Evolutionary conservation across 495 filamentous ascomycete species (phyloP), one percentile per base, ranked within the genome.

Genomic region (Achaetomiella virescens): DNA sequence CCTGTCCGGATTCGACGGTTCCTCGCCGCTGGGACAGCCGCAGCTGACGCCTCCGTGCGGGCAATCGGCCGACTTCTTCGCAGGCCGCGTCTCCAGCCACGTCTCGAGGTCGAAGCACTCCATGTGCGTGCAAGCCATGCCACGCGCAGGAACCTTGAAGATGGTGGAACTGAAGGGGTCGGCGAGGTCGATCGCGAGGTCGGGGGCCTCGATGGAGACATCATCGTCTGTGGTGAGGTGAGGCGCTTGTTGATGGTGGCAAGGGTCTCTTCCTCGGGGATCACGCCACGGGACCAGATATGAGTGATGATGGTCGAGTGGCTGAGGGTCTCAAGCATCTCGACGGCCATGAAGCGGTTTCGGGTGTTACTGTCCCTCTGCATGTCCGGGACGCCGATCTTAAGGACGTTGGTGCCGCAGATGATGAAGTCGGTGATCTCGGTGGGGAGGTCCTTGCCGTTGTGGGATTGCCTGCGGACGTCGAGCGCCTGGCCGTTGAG

Each of bases 31-130:
- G 9, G 61, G 58, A 51, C 73, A 76, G 2, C 52, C 57, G 49
- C 72, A 76, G 2, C 48, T 27, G 0, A 57, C 53, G 21, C 51
- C 9, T 0, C 24, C 18, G n/a, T 64, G 61, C 6, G 46, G 37
- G 35, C 62, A 78, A 42, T 63, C 72, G 54, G 61, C 62, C 53
- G 66, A 72, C 57, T 67, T 70, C 64, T 70, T 79, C 31, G 64
- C 54, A 31, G 69, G 71, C 0, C 86, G 79, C 0, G 87, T 90
- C 14, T 72, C 64, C 12, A 97, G 77, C 72, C 87, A 96, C 0
- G 81, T 90, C 24, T 89, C 81, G 21, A 93, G 84, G 66, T 97
- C 91, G 65, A 97, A 96, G 66, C 89, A 95, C 68, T 96, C 89
- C 35, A 82, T 70, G 66, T 97, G 91, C 7, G 70, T 70, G 66